phyloP scores from a whole-genome alignment of 179 eudicot species.

The Silene vulgaris region DNA sequence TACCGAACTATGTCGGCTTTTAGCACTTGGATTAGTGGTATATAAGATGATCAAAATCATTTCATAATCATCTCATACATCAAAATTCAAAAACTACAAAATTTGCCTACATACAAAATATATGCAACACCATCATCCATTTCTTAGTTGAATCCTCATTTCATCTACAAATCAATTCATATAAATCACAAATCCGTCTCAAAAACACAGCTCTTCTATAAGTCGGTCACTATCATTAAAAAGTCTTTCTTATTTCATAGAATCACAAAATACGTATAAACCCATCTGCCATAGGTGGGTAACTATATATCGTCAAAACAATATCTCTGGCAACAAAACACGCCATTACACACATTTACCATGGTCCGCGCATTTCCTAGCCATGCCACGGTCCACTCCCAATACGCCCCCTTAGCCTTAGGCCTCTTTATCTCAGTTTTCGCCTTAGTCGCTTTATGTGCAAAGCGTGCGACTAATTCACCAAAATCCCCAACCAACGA shows the following conservation, averaged over 20 bases:
- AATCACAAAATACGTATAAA: background rate
- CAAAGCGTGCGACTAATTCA: slow-evolving; percentile 18
- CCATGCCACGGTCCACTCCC: slow-evolving; percentile 17
- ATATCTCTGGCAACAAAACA: background rate
- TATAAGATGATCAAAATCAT: slow-evolving; percentile 1
- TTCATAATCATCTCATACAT: slow-evolving; percentile 1
- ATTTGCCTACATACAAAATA: no score
- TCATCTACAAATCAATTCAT: background rate
- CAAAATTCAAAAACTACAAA: background rate
- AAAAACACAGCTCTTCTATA: background rate
- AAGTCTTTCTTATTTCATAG: background rate
- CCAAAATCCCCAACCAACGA: slow-evolving; percentile 4
- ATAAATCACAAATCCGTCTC: background rate
- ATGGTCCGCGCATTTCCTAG: slow-evolving; percentile 26
- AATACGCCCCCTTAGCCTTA: slow-evolving; percentile 15
- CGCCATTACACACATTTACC: background rate
- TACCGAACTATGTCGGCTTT: slow-evolving; percentile 20
- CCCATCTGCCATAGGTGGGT: background rate
- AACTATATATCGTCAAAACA: background rate
- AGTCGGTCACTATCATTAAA: background rate
- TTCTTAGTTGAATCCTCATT: background rate
- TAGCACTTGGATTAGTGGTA: background rate
- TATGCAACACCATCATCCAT: no score
- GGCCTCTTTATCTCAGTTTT: slow-evolving; percentile 23
- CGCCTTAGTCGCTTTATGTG: slow-evolving; percentile 31